Base-by-base conservation (phyloP, 805 yeast species). In the Brettanomyces naardenensis region DNA sequence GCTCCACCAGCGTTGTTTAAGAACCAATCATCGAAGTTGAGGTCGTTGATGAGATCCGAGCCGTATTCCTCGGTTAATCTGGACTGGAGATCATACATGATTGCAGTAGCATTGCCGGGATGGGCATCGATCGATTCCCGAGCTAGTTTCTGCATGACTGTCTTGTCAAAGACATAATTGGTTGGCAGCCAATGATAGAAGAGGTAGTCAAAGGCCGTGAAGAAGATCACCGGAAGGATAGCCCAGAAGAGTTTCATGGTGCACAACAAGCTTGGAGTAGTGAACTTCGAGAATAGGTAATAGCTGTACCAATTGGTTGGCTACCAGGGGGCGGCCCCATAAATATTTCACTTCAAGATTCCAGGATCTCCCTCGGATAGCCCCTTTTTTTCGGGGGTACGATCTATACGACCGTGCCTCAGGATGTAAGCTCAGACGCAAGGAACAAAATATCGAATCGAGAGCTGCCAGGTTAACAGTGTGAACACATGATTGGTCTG, bases 1-100 rank as follows among this genome's bases (percentile, higher is more conserved):
- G 98, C 97, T 49, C 95, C 95, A 39, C 98, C 98, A 3, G 98
- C 98, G 52, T 86, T 87, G 72, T 92, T 92, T 74, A 79, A 90
- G 36, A 92, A 82, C 97, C 97, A 92, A 47, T 89, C 90, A 37
- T 83, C 82, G 36, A 69, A 66, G 56, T 79, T 75, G 47, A 81
- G 69, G 46, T 77, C 78, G 61, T 85, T 85, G 61, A 90, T 73
- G 47, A 71, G 56, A 6, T 75, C 78, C 3, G 43, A 40, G 10
- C 95, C 95, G 58, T 92, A 92, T 33, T 67, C 73, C 3, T 59
- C 65, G 44, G 78, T 67, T 42, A 89, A 57, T 25, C 62, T 68
- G 2, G 69, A 68, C 25, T 84, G 74, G 43, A 90, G 64, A 35
- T 73, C 84, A 15, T 65, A 56, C 59, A 89, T 65, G 41, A 89